Conservation (phyloP, 2,329 filamentous ascomycete species). For the Hypoxylon sp. region DNA sequence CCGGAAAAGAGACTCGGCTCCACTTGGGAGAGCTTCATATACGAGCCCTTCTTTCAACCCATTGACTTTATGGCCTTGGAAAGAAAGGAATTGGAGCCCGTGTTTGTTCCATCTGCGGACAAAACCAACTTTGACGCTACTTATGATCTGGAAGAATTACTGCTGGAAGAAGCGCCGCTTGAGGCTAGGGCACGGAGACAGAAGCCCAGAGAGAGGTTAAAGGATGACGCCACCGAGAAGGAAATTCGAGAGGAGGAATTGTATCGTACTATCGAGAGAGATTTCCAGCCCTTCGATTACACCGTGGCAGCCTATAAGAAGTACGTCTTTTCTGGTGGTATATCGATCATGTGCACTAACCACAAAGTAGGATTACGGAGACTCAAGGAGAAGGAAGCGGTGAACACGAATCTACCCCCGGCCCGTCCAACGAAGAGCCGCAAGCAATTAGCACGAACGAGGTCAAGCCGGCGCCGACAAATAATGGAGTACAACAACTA, state of each 20-base stretch:
- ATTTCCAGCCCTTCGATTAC: slow-evolving; percentile 97
- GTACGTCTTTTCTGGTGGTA: slow-evolving; percentile 53
- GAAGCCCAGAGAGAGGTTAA: slow-evolving; percentile 89
- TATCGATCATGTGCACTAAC: slow-evolving; percentile 24
- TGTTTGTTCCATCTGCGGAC: slow-evolving; percentile 92
- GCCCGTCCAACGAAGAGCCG: slow-evolving; percentile 44
- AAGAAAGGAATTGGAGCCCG: slow-evolving; percentile 85
- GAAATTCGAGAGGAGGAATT: slow-evolving; percentile 95
- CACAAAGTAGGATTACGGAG: slow-evolving; percentile 49
- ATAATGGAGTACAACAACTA: slow-evolving; percentile 37
- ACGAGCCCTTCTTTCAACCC: slow-evolving; percentile 86
- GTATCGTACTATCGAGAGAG: slow-evolving; percentile 90
- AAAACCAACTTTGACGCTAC: slow-evolving; percentile 99
- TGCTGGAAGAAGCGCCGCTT: slow-evolving; percentile 92
- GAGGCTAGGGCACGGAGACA: slow-evolving; percentile 92
- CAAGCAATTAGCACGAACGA: slow-evolving; percentile 64
- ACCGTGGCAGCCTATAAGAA: slow-evolving; percentile 81
- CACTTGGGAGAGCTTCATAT: slow-evolving; percentile 83
- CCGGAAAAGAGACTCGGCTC: slow-evolving; percentile 83
- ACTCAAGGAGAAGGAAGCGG: slow-evolving; percentile 40
- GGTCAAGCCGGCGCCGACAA: slow-evolving; percentile 51
- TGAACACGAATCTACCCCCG: slow-evolving; percentile 16
- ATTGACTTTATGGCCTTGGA: slow-evolving; percentile 88
- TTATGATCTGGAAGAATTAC: slow-evolving; percentile 92
- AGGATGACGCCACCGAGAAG: slow-evolving; percentile 92